Evolutionary conservation across 2,329 filamentous ascomycete species (phyloP), one percentile per base, ranked within the genome.

Genomic region (Monosporascus sp.): DNA sequence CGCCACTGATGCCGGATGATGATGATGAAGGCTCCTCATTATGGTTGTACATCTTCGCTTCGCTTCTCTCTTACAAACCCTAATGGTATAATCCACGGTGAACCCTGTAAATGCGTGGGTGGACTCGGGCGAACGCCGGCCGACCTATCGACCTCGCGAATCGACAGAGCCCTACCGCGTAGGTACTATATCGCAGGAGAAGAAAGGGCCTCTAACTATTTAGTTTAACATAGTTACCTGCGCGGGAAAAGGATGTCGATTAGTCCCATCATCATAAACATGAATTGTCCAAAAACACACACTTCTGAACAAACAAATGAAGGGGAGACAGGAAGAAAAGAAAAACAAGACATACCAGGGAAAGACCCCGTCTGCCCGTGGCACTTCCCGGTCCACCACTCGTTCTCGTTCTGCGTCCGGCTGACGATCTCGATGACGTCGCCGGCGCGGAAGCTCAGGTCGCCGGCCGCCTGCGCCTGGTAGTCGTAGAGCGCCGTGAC

Each of bases 401-500:
- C 94, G 62, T 99, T 97, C 49, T 90, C 86, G 64, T 96, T 97
- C 57, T 82, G 79, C n/a, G 90, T 96, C 60, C 89, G 81, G 55
- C 79, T 80, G 2, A 94, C 70, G 61, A 99, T 92, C 70, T 97
- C 92, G 64, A 99, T 97, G 5, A 88, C 75, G 57, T 99, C 94
- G 5, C 93, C 92, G 0, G 90, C 84, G 18, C 81, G 81, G 74
- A 99, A 99, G 64, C 89, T 96, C 57, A 99, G 75, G 68, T 99
- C 94, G 3, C 92, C 92, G 58, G 96, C 91, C 1, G 93, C 92
- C 68, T 97, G 92, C 6, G 94, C 94, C 57, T 96, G 90, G 66
- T 96, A 99, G 67, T 97, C 94, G 71, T 97, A 99, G 56, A 99
- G 73, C 7, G 94, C 94, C 3, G 91, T 97, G 37, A 88, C 91